These are phyloP conservation scores for Hansfordia pulvinata DNA, from an alignment of 2,329 filamentous ascomycete genomes.

Conservation along the genomic window DNA sequence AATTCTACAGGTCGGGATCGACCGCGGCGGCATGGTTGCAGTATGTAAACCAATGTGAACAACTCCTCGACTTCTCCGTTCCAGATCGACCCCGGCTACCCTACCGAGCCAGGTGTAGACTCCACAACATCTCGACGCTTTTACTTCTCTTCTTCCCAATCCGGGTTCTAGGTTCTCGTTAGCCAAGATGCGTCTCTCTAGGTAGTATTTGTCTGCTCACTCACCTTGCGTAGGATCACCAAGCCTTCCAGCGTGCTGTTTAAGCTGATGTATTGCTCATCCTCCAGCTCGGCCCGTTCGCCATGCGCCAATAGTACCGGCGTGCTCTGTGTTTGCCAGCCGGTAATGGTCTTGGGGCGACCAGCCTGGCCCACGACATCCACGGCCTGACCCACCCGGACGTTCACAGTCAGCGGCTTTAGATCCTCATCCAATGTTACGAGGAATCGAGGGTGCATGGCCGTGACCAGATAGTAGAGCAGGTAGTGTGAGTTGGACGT, in stretches of 20 bases:
- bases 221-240: conserved; percentile 92
- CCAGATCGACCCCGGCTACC: too few relatives aligned
- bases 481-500: conserved; percentile 68
- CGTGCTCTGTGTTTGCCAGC: conserved; percentile 99
- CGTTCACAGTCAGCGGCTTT: conserved; percentile 87
- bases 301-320: conserved; percentile 89
- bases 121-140: too few relatives aligned
- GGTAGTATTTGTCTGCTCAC: conserved; percentile 10
- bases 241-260: conserved; percentile 86
- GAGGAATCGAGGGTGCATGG: conserved; percentile 93
- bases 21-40: too few relatives aligned
- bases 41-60: too few relatives aligned
- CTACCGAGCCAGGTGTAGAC: too few relatives aligned
- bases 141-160: conserved; percentile 38
- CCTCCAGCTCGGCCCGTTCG: conserved; percentile 90
- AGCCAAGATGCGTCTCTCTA: conserved; percentile 1
- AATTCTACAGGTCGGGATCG: too few relatives aligned
- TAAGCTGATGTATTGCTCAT: conserved; percentile 91
- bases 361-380: conserved; percentile 96
- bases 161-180: conserved; percentile 31
- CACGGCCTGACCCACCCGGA: conserved; percentile 93
- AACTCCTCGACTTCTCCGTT: too few relatives aligned
- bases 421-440: conserved; percentile 92
- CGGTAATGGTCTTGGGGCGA: conserved; percentile 95
- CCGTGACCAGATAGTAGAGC: conserved; percentile 91